A percentile compares a stretch with the other conserved stretches of the same genome.
Conservation (phyloP, 352 stramenopile genomes). For the Globisporangium okanoganense region DNA sequence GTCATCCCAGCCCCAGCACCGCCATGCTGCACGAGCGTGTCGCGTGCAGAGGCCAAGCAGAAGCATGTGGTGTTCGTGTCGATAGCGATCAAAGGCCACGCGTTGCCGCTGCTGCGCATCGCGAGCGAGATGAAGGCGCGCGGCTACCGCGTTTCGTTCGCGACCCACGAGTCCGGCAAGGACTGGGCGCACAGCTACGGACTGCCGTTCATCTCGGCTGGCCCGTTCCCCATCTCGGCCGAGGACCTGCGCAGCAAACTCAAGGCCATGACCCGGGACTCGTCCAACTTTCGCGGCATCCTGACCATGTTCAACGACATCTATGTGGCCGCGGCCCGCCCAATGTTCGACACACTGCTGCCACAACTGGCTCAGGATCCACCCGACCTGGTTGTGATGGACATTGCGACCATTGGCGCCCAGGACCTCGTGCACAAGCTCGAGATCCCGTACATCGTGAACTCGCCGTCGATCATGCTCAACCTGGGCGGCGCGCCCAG, state of each 20-base stretch:
- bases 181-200: slow-evolving; percentile 61
- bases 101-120: slow-evolving; percentile 69
- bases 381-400: slow-evolving; percentile 74
- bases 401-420: slow-evolving; percentile 79
- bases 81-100: slow-evolving; percentile 80
- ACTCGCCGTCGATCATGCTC: slow-evolving; percentile 86
- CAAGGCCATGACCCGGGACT: slow-evolving; percentile 75
- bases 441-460: slow-evolving; percentile 68
- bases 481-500: slow-evolving; percentile 64
- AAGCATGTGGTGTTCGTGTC: slow-evolving; percentile 76
- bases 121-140: slow-evolving; percentile 66
- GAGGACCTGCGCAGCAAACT: slow-evolving; percentile 69
- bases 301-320: slow-evolving; percentile 89
- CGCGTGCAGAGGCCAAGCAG: slow-evolving; percentile 18
- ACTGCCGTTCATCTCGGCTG: slow-evolving; percentile 69
- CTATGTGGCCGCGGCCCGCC: slow-evolving; percentile 67
- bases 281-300: slow-evolving; percentile 82
- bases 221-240: slow-evolving; percentile 66
- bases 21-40: not conserved
- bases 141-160: slow-evolving; percentile 78
- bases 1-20: not conserved
- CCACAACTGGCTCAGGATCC: slow-evolving; percentile 31
- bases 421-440: slow-evolving; percentile 81
- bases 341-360: slow-evolving; percentile 77
- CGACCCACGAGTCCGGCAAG: slow-evolving; percentile 75